Evolutionary conservation across 148 eudicot species (phyloP), one percentile per base, ranked within the genome.

Genomic region (Rhododendron mucronatum): DNA sequence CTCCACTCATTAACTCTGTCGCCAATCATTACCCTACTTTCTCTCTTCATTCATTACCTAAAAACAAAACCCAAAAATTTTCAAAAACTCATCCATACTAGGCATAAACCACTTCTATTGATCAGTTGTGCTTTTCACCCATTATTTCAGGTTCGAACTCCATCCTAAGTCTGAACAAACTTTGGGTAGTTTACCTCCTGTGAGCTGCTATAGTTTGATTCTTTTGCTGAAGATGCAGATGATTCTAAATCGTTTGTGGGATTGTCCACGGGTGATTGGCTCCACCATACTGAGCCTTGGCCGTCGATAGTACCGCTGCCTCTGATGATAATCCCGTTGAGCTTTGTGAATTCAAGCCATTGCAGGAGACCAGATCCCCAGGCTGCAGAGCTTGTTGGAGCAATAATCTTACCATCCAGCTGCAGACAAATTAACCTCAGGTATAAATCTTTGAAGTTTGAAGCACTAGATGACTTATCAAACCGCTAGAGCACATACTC

Each of bases 201-300:
- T 88, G 97, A 89, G 87, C 89, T 92, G 78, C 91, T 86, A 88
- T 30, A 21, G 90, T 86, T 87, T 80, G 87, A 83, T 90, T 95
- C 94, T 53, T 14, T 71, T 14, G 76, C 39, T 71, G 76, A 71
- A 71, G 76, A 71, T 71, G 7, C 37, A 71, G 37, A 71, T 71
- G 76, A 28, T 71, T 71, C 76, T 33, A 30, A 71, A 33, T 93
- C 90, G 28, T 96, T 91, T 15, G 84, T 50, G 35, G 97, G 93
- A 71, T 30, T 71, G 65, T 91, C 88, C 33, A 90, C 91, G 41
- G 93, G 88, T 65, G 92, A 87, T 48, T 91, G 89, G 81, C 91
- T 90, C 99, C 99, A 97, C 99, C 99, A 97, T 57, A 90, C 92
- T 1, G 95, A 90, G 44, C 98, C 99, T 67, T 92, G 92, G 84